phyloP scores from a whole-genome alignment of 306 rosid genomes.

The Quercus rubra region DNA sequence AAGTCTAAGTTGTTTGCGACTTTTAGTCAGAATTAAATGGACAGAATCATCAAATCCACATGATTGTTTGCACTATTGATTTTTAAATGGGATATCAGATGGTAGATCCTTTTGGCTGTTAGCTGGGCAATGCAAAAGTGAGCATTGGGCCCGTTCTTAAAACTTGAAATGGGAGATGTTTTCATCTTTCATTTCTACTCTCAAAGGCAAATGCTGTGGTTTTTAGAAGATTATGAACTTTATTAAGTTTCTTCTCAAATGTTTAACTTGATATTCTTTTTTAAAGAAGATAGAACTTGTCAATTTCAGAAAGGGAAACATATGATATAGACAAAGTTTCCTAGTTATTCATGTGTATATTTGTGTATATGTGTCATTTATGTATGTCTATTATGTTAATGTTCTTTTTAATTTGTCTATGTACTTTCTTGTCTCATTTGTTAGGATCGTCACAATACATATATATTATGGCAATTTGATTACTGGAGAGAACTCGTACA shows the following conservation, averaged over 20 bases:
- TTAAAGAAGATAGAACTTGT: not conserved
- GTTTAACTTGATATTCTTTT: not conserved
- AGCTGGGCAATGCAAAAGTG: not conserved
- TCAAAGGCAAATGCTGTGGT: not conserved
- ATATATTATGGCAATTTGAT: constrained; percentile 64
- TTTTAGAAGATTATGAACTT: not conserved
- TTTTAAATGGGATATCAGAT: not conserved
- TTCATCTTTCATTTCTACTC: not conserved
- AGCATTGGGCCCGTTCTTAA: not conserved
- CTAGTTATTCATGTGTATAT: not conserved
- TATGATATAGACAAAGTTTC: not conserved
- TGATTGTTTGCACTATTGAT: not conserved
- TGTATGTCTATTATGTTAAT: not conserved
- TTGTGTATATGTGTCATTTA: not conserved
- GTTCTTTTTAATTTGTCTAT: constrained; percentile 29
- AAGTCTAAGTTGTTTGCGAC: not conserved
- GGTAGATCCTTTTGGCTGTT: not conserved
- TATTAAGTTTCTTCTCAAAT: not conserved
- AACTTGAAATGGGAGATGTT: not conserved
- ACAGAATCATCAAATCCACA: not conserved
- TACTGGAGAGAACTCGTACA: constrained; percentile 73
- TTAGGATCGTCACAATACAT: constrained; percentile 79
- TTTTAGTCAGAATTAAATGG: not conserved
- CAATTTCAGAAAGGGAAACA: not conserved
- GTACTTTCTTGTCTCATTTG: constrained; percentile 29